Evolutionary conservation across 2,329 filamentous ascomycete genomes (phyloP).

Genomic region (Alternaria dauci): DNA sequence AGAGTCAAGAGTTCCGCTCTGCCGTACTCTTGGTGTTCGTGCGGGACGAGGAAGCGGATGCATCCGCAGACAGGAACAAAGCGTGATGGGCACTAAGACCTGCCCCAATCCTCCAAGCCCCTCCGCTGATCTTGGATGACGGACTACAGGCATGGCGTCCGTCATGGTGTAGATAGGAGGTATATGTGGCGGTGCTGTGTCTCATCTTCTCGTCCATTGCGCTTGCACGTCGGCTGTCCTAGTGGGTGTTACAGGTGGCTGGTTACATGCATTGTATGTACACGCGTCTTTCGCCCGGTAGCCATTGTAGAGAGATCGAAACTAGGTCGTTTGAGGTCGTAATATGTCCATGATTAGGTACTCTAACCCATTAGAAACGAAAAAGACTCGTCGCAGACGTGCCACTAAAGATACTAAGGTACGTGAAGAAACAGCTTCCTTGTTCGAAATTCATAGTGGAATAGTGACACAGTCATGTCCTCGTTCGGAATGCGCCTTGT

Average conservation of each 20-base stretch:
- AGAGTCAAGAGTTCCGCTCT: constrained; percentile 5
- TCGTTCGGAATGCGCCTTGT: neutral
- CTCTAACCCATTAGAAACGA: neutral
- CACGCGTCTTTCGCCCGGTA: neutral
- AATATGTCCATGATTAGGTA: neutral
- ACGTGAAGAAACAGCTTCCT: neutral
- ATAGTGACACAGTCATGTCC: neutral
- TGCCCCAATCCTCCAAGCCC: constrained; percentile 2
- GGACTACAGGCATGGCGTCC: neutral
- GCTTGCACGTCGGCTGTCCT: neutral
- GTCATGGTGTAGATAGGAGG: constrained; percentile 1
- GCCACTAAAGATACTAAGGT: neutral
- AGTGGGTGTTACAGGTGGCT: neutral
- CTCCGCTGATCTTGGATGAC: constrained; percentile 8
- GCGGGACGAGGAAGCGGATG: constrained; percentile 8
- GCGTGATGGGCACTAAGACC: constrained; percentile 3
- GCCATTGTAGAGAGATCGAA: neutral
- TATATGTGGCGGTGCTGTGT: constrained; percentile 11
- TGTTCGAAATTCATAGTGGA: neutral
- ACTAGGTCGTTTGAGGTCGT: neutral
- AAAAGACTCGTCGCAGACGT: neutral
- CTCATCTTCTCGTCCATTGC: neutral
- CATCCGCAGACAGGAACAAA: constrained; percentile 1
- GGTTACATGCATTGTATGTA: neutral
- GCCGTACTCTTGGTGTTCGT: constrained; percentile 9